These are phyloP conservation scores for Calendula officinalis DNA, from an alignment of 129 eudicot genomes.

Conservation along the genomic window DNA sequence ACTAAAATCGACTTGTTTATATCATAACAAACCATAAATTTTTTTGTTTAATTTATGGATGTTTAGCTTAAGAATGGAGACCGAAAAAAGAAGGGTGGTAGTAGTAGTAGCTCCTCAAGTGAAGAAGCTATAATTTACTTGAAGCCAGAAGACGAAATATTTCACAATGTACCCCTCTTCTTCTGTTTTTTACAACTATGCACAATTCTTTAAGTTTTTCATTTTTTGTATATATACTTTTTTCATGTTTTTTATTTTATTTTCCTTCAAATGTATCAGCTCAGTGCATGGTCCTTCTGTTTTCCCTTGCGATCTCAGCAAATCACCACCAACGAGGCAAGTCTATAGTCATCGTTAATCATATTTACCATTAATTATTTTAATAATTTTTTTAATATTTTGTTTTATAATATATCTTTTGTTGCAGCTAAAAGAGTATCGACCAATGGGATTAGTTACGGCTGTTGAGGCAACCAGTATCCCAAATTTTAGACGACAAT, in stretches of 20 bases:
- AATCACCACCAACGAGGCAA: constrained; percentile 67
- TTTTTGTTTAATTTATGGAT: constrained; percentile 16
- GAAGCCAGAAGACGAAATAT: constrained; percentile 82
- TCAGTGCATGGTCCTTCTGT: constrained; percentile 76
- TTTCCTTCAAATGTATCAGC: constrained; percentile 41
- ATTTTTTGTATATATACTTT: no score
- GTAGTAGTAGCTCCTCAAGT: constrained; percentile 26
- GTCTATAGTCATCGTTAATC: constrained; percentile 11
- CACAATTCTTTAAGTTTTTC: neutral
- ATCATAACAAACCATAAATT: neutral
- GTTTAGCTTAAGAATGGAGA: constrained; percentile 51
- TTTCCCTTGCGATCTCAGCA: constrained; percentile 59
- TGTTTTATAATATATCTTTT: neutral
- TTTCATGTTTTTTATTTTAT: constrained; percentile 3
- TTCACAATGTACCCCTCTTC: constrained; percentile 50
- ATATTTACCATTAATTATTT: neutral
- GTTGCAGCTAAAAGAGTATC: constrained; percentile 36
- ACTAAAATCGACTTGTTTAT: no score
- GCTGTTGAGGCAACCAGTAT: constrained; percentile 31
- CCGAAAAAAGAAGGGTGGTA: constrained; percentile 31
- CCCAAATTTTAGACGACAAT: constrained; percentile 25
- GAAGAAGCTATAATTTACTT: constrained; percentile 62
- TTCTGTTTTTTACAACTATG: neutral
- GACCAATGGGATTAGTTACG: constrained; percentile 41
- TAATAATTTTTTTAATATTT: neutral